Base-by-base conservation (phyloP, 306 rosid species). In the Prunus campanulata region DNA sequence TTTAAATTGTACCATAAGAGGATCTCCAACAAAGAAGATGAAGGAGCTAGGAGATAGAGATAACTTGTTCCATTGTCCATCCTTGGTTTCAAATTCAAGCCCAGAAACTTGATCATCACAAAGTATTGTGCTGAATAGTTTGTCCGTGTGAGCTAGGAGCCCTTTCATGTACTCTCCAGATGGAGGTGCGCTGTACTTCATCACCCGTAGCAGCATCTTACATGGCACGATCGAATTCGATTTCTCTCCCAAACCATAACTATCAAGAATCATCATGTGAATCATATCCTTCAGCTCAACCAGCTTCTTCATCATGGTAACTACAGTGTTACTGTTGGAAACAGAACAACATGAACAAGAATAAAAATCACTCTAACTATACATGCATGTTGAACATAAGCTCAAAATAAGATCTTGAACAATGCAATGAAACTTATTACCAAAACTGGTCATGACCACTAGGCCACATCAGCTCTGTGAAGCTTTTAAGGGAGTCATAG, bases 61-160 rank as follows among this genome's bases (percentile, higher is more conserved):
- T 13, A 72, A 54, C 11, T 72, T 63, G 48, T 65, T 14, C 82
- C 82, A 72, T n/a, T 72, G 73, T 10, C 78, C 74, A 72, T 65
- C 82, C 69, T 72, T 72, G 47, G 78, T 72, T 66, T 79, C 70
- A 47, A 67, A 35, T 68, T 74, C 79, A 54, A 79, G 49, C 8
- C 78, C 78, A 7, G 66, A 24, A 79, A 79, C 59, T 42, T 55
- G 73, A 64, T 79, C 78, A 2, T 79, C 78, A 44, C 68, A 72
- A 11, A 64, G 61, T 39, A 79, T 72, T 64, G 78, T 65, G 61
- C 50, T 48, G 13, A 54, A 22, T 11, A 6, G 2, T 47, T 72
- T 79, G 56, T 79, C 78, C 54, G 27, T 65, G n/a, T 72, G 78
- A 20, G 78, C 35, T 13, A 0, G 12, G 19, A 72, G 47, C 12